Evolutionary conservation across 805 yeast genomes (phyloP).

Genomic region (Saccharomyces mikatae): DNA sequence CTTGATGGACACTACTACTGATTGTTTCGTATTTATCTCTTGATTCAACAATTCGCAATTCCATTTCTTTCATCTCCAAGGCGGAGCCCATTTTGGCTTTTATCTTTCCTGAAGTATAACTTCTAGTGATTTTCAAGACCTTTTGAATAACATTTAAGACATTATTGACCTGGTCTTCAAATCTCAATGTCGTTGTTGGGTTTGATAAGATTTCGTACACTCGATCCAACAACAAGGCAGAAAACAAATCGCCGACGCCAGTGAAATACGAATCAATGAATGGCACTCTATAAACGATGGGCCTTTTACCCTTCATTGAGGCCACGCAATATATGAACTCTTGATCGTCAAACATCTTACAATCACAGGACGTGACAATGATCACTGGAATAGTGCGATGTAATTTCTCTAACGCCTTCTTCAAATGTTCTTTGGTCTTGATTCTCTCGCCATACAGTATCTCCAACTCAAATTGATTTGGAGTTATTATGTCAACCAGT

Average conservation of each 20-base stretch:
- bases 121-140: constrained; percentile 21
- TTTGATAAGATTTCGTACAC: constrained; percentile 30
- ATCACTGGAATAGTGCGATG: constrained; percentile 33
- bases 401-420: constrained; percentile 39
- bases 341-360: constrained; percentile 19
- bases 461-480: constrained; percentile 86
- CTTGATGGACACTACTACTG: background rate
- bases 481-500: constrained; percentile 67
- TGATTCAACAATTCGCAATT: constrained; percentile 59
- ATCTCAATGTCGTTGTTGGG: constrained; percentile 3
- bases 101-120: constrained; percentile 14
- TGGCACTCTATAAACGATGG: constrained; percentile 39
- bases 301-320: constrained; percentile 28
- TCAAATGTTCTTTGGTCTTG: constrained; percentile 32
- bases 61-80: constrained; percentile 59
- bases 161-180: constrained; percentile 23
- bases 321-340: constrained; percentile 38
- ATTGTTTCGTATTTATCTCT: constrained; percentile 31
- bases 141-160: constrained; percentile 29
- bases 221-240: constrained; percentile 68
- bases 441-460: constrained; percentile 50
- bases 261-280: constrained; percentile 75
- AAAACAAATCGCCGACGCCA: constrained; percentile 90
- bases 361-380: constrained; percentile 21
- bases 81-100: constrained; percentile 47